phyloP scores from a whole-genome alignment of 2,329 filamentous ascomycete genomes.

The Periconia digitata region DNA sequence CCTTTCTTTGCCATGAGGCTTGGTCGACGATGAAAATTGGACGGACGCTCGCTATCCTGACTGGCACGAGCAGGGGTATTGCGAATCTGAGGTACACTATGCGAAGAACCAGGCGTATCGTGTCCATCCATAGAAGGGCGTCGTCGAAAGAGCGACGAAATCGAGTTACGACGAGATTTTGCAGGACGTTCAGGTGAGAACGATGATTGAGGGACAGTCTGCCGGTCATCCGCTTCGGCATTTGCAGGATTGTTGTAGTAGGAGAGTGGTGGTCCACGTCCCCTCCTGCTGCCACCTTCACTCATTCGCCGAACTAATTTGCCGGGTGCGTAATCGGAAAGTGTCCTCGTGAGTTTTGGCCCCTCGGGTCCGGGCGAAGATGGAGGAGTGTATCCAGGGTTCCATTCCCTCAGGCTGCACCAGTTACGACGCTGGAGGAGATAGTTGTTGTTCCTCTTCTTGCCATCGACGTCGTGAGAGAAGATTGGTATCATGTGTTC shows the following conservation, averaged over 20 bases:
- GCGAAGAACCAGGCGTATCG: slow-evolving; percentile 26
- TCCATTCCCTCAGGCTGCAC: slow-evolving; percentile 87
- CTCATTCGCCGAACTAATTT: slow-evolving; percentile 48
- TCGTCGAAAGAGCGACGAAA: slow-evolving; percentile 37
- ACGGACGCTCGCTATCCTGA: slow-evolving; percentile 33
- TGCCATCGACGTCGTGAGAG: slow-evolving; percentile 83
- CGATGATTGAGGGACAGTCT: slow-evolving; percentile 32
- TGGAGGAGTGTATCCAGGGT: slow-evolving; percentile 73
- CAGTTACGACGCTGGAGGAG: slow-evolving; percentile 90
- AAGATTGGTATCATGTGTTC: slow-evolving; percentile 97
- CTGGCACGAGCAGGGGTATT: slow-evolving; percentile 13
- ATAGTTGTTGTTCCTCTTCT: slow-evolving; percentile 85
- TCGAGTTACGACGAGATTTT: slow-evolving; percentile 36
- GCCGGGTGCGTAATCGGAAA: slow-evolving; percentile 42
- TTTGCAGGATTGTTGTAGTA: slow-evolving; percentile 42
- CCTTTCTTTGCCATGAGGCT: slow-evolving; percentile 47
- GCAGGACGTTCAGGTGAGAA: slow-evolving; percentile 40
- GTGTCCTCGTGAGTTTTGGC: slow-evolving; percentile 25
- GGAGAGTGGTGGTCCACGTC: slow-evolving; percentile 38
- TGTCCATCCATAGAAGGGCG: slow-evolving; percentile 33
- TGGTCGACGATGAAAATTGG: slow-evolving; percentile 48
- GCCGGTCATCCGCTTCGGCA: slow-evolving; percentile 32
- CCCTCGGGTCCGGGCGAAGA: slow-evolving; percentile 45
- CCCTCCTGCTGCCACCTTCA: slow-evolving; percentile 23
- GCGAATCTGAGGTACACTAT: slow-evolving; percentile 22